Base-by-base conservation (phyloP, 352 stramenopile species). In the Vaucheria bursata region DNA sequence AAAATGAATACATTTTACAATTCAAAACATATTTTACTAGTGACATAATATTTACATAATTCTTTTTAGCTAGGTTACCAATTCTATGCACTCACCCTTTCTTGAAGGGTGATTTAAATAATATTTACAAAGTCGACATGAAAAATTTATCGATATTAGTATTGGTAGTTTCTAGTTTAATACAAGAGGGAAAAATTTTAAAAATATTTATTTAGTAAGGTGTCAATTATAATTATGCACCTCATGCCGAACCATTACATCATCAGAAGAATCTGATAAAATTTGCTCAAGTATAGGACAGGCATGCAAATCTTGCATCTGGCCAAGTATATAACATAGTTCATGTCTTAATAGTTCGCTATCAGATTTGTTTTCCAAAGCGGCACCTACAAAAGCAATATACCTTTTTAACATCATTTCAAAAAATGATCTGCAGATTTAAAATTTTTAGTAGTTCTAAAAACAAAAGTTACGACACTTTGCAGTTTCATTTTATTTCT, bases 281-380 rank as follows among this genome's bases (percentile, higher is more conserved):
- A 96, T 86, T 34, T 85, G 67, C 69, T 91, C 81, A 25, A 97
- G 87, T 70, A 85, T 89, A 33, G 87, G 85, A 71, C 90, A 93
- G 0, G 91, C 90, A 59, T 88, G 83, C 5, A 85, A 84, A 88
- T 97, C 87, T 85, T 97, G 90, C 85, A 99, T 94, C 85, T 99
- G 96, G 74, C 77, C 77, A 36, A 99, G 91, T 5, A 98, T 94
- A 86, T 98, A 99, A 4, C 95, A 95, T 39, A 98, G 85, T 86
- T 99, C 96, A 88, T 99, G 96, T 68, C 96, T 89, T 80, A 99
- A 92, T 37, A 99, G 87, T 66, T 95, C 90, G 81, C 89, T 96
- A 81, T 95, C 91, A 49, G 87, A 78, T 83, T 90, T 90, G 79
- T 95, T 94, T 53, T 77, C 3, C 25, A 97, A 81, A 25, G 91